These are phyloP conservation scores for Persicaria tinctoria DNA, from an alignment of 148 eudicot genomes.

Conservation along the genomic window DNA sequence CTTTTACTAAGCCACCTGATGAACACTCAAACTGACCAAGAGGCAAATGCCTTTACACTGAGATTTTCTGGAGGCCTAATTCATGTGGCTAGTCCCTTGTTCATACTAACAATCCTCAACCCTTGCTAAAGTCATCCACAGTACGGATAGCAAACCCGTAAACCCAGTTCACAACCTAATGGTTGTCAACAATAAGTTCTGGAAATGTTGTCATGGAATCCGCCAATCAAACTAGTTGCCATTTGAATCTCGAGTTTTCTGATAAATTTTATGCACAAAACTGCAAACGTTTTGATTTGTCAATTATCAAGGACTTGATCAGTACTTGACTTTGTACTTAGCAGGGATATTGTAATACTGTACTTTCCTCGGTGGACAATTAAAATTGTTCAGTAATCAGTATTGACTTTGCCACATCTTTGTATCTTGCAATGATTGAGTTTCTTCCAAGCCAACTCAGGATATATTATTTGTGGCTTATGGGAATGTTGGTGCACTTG, in stretches of 20 bases:
- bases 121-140: too few species aligned
- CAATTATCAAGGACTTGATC: too few species aligned
- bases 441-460: conserved; percentile 4
- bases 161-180: not conserved
- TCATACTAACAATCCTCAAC: too few species aligned
- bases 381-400: not conserved
- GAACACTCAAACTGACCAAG: too few species aligned
- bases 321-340: too few species aligned
- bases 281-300: not conserved
- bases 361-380: not conserved
- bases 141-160: too few species aligned
- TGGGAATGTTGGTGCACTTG: not conserved
- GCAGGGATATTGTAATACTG: too few species aligned
- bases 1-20: too few species aligned
- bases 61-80: too few species aligned
- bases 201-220: not conserved
- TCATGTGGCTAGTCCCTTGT: too few species aligned
- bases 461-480: not conserved
- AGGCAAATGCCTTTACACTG: too few species aligned
- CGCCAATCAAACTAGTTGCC: not conserved
- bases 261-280: not conserved
- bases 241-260: not conserved
- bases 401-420: not conserved
- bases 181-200: not conserved
- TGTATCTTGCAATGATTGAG: not conserved